Evolutionary conservation across 2,329 filamentous ascomycete genomes (phyloP).

Genomic region (Fonsecaea erecta): DNA sequence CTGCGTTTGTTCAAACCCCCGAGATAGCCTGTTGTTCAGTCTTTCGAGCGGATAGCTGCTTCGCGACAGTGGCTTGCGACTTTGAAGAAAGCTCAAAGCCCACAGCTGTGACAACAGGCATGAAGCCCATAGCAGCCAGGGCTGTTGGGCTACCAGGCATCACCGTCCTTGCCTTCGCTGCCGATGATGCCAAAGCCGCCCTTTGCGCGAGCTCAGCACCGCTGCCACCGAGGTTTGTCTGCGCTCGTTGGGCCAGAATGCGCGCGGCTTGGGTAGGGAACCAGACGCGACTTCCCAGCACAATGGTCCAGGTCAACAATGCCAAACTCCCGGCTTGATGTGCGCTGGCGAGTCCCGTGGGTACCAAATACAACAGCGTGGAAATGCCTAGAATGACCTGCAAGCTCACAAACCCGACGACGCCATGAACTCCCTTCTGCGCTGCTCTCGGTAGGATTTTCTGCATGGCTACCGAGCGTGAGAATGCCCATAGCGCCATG

Average conservation of each 20-base stretch:
- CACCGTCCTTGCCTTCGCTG: constrained; percentile 6
- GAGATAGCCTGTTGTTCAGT: not conserved
- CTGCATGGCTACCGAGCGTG: constrained; percentile 68
- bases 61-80: not conserved
- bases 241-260: constrained; percentile 22
- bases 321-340: constrained; percentile 92
- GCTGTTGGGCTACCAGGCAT: constrained; percentile 1
- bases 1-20: not conserved
- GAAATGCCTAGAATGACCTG: constrained; percentile 87
- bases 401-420: constrained; percentile 79
- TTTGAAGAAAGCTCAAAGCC: constrained; percentile 1
- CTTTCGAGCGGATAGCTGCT: not conserved
- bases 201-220: not conserved
- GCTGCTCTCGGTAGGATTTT: constrained; percentile 64
- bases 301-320: constrained; percentile 77
- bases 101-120: constrained; percentile 11
- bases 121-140: constrained; percentile 8
- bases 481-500: constrained; percentile 78
- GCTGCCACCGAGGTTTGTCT: constrained; percentile 1
- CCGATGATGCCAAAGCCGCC: not conserved
- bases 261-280: constrained; percentile 56
- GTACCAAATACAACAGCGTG: constrained; percentile 92
- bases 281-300: constrained; percentile 78
- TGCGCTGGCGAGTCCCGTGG: constrained; percentile 81
- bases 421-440: constrained; percentile 72